Conservation (phyloP, 1,284 basidiomycete species). For the Pterula multifida region DNA sequence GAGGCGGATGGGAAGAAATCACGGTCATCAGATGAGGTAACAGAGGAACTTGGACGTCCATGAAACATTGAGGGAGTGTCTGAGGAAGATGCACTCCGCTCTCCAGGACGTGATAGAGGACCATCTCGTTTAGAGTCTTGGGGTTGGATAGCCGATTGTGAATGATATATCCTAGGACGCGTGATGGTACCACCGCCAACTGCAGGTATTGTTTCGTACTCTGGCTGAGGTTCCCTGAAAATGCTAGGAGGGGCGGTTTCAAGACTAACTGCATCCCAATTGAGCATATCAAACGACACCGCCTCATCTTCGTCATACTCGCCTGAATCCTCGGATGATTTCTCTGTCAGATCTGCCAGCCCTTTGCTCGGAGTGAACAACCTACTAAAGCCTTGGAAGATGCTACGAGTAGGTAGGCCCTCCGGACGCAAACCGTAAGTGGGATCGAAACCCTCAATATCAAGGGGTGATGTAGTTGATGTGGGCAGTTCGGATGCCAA, state of each 20-base stretch:
- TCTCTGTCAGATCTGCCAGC: conserved; percentile 70
- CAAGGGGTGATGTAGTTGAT: conserved; percentile 31
- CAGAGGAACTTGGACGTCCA: conserved; percentile 1
- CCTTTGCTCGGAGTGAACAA: conserved; percentile 60
- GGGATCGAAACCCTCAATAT: conserved; percentile 88
- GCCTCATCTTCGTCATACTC: conserved; percentile 29
- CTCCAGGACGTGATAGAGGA: not conserved
- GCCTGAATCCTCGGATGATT: conserved; percentile 35
- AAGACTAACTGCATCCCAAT: conserved; percentile 45
- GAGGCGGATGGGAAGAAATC: conserved; percentile 7
- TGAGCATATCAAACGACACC: conserved; percentile 48
- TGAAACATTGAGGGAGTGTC: conserved; percentile 10
- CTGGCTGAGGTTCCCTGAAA: not conserved
- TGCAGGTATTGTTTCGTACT: conserved; percentile 34
- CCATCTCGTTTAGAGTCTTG: not conserved
- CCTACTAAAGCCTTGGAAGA: conserved; percentile 61
- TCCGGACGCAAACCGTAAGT: conserved; percentile 96
- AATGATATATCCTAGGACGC: conserved; percentile 63
- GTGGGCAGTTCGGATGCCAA: not conserved
- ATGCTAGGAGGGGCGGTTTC: conserved; percentile 17
- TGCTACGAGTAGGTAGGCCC: conserved; percentile 66
- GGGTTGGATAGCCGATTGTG: conserved; percentile 46
- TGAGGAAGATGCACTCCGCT: conserved; percentile 19
- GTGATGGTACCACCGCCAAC: conserved; percentile 59
- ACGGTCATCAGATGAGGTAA: conserved; percentile 5